Evolutionary conservation across 108 stramenopile genomes (phyloP).

Genomic region (Licmophora abbreviata): DNA sequence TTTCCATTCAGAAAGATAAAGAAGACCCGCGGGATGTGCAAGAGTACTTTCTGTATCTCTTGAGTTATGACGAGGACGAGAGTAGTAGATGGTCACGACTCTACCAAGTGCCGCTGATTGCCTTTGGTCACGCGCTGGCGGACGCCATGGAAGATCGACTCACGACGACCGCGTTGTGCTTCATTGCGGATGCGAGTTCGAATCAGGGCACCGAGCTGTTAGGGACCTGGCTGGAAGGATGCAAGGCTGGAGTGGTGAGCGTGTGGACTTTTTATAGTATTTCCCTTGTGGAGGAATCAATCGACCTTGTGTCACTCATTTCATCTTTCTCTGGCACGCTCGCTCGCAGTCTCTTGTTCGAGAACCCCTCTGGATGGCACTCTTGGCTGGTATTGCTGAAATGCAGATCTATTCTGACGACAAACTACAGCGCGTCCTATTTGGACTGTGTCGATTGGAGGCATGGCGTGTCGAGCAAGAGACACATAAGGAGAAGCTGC

Average conservation of each 20-base stretch:
- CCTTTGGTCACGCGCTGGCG: conserved; percentile 46
- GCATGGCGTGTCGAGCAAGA: conserved; percentile 47
- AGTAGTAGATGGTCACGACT: no score
- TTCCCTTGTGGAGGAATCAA: not conserved
- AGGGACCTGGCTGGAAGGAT: conserved; percentile 15
- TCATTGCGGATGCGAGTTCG: conserved; percentile 72
- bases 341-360: conserved; percentile 6
- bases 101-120: conserved; percentile 49
- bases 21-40: not conserved
- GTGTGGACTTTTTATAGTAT: not conserved
- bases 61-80: not conserved
- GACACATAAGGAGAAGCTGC: conserved; percentile 1
- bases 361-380: conserved; percentile 68
- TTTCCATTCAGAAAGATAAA: not conserved
- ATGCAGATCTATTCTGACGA: conserved; percentile 10
- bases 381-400: conserved; percentile 36
- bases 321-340: no score
- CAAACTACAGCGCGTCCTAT: conserved; percentile 45
- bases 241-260: conserved; percentile 6
- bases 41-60: conserved; percentile 1
- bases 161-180: conserved; percentile 46
- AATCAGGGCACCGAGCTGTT: conserved; percentile 24
- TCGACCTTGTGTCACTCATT: not conserved
- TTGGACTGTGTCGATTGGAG: conserved; percentile 71
- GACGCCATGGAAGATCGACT: conserved; percentile 46